A percentile compares a stretch with the other conserved stretches of the same genome.
Conservation (phyloP, 2,329 filamentous ascomycete genomes). For the Periglandula ipomoeae region DNA sequence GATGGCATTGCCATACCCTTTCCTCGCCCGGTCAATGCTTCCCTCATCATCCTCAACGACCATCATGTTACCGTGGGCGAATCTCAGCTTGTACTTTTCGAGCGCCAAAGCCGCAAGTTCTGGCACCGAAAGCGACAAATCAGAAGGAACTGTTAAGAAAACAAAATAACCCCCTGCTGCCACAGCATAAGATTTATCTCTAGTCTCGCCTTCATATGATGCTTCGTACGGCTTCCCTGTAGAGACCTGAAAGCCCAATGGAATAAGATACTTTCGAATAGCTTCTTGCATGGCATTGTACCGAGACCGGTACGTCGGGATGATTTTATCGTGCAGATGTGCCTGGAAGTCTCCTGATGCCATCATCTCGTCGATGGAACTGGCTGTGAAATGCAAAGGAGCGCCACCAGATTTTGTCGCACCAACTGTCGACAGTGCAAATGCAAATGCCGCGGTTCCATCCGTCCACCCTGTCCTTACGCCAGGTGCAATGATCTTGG, state of each 20-base stretch:
- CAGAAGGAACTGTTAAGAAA: background rate
- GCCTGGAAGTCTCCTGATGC: constrained; percentile 10
- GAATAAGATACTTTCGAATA: constrained; percentile 11
- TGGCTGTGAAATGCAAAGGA: constrained; percentile 21
- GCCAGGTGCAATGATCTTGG: constrained; percentile 77
- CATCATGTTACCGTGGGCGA: constrained; percentile 63
- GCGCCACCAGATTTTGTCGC: constrained; percentile 48
- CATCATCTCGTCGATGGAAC: constrained; percentile 12
- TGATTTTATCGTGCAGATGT: constrained; percentile 12
- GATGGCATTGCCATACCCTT: constrained; percentile 49
- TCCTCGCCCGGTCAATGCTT: constrained; percentile 16
- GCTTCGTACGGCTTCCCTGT: constrained; percentile 10
- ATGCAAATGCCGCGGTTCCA: constrained; percentile 46
- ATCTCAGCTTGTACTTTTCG: constrained; percentile 54
- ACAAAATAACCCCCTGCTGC: constrained; percentile 3
- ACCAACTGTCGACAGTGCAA: constrained; percentile 43
- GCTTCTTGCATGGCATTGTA: constrained; percentile 12
- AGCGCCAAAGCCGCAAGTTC: constrained; percentile 29
- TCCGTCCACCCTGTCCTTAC: constrained; percentile 84
- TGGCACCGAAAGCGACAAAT: background rate
- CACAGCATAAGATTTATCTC: background rate
- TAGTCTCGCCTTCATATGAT: background rate
- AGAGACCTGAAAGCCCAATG: constrained; percentile 11
- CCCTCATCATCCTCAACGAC: constrained; percentile 51
- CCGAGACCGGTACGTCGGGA: constrained; percentile 13